These are phyloP conservation scores for Rhodotorula sp. DNA, from an alignment of 1,284 basidiomycete genomes.

Conservation along the genomic window DNA sequence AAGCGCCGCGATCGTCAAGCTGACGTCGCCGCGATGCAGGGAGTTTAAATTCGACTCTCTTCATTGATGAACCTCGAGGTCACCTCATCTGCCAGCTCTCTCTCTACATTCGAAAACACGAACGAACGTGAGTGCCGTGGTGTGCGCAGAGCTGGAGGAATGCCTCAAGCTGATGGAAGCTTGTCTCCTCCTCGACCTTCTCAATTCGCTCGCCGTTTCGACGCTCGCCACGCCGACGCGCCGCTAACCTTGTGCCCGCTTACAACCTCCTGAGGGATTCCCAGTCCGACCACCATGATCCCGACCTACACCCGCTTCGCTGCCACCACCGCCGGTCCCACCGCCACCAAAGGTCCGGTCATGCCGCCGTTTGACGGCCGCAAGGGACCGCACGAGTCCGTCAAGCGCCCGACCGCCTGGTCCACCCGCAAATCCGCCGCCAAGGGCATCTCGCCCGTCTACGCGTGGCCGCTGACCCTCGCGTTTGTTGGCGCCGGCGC, in stretches of 20 bases:
- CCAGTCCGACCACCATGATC: neutral
- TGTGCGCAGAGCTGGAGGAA: no score
- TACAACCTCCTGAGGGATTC: neutral
- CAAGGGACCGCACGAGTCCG: neutral
- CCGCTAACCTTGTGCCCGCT: neutral
- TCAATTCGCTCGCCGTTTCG: neutral
- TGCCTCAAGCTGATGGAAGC: no score
- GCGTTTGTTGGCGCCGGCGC: neutral
- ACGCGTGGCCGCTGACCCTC: neutral
- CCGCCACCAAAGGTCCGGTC: neutral
- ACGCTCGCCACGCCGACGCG: neutral
- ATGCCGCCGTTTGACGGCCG: neutral
- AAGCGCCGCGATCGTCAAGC: no score
- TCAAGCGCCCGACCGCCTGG: slow-evolving; percentile 8
- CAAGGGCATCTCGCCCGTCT: neutral
- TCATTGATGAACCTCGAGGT: no score
- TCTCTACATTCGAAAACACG: no score
- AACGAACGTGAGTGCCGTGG: no score
- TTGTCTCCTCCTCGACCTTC: neutral
- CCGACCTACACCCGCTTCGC: neutral
- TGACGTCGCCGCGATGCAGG: no score
- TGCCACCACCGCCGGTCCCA: neutral
- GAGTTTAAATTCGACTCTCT: no score
- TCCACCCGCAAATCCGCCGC: neutral
- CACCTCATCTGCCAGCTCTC: no score